phyloP scores from a whole-genome alignment of 805 yeast species.

The Blastobotrys terrestris region DNA sequence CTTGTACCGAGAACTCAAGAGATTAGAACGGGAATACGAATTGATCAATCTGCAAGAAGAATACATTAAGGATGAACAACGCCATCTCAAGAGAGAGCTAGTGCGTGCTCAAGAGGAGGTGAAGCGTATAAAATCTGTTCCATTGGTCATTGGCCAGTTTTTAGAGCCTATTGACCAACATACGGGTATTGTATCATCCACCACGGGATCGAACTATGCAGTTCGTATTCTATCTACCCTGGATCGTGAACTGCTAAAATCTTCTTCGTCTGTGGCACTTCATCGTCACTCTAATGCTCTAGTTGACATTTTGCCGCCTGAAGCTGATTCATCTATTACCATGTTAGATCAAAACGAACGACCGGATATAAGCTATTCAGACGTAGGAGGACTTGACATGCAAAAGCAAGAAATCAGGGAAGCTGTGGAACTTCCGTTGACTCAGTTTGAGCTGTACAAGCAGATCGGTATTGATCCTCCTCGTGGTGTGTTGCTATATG shows the following conservation, averaged over 20 bases:
- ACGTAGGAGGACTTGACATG: conserved; percentile 98
- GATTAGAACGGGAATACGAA: conserved; percentile 84
- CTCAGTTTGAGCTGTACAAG: conserved; percentile 91
- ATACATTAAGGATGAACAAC: conserved; percentile 95
- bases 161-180: conserved; percentile 95
- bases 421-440: conserved; percentile 94
- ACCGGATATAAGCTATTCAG: conserved; percentile 94
- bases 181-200: conserved; percentile 93
- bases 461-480: conserved; percentile 99
- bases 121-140: conserved; percentile 94
- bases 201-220: conserved; percentile 96
- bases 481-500: conserved; percentile 92
- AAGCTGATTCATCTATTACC: conserved; percentile 94
- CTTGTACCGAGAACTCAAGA: conserved; percentile 77
- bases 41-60: conserved; percentile 85
- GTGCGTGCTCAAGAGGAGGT: conserved; percentile 98
- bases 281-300: conserved; percentile 98
- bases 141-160: conserved; percentile 96
- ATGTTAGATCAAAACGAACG: conserved; percentile 92
- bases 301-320: conserved; percentile 97
- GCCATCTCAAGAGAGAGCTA: conserved; percentile 89
- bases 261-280: conserved; percentile 91
- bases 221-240: conserved; percentile 91
- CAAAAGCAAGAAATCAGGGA: conserved; percentile 98
- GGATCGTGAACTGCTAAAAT: conserved; percentile 89